Percentiles rank a stretch among this genome's conserved stretches.
Conservation (phyloP, 129 eudicot species). For the Deinandra increscens region DNA sequence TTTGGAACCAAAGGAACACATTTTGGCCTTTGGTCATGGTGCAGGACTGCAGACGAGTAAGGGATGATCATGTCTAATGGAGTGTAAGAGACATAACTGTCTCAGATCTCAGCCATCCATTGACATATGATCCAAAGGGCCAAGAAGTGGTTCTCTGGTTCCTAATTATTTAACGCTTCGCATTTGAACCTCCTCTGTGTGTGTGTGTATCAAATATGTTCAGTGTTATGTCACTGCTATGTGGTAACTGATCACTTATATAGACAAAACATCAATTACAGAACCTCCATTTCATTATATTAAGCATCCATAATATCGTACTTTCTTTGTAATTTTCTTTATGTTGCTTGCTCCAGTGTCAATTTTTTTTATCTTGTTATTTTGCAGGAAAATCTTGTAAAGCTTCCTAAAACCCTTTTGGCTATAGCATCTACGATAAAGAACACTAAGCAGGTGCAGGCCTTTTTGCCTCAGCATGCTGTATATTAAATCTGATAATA, state of each 20-base stretch:
- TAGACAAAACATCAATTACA: background rate
- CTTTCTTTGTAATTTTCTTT: background rate
- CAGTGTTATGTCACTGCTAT: background rate
- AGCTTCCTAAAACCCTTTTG: conserved; percentile 80
- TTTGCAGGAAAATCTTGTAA: conserved; percentile 60
- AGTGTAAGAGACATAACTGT: background rate
- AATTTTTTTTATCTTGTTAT: conserved; percentile 18
- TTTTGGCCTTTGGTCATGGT: background rate
- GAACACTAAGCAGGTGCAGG: conserved; percentile 66
- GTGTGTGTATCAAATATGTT: background rate
- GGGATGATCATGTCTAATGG: background rate
- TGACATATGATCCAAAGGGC: background rate
- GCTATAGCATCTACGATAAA: conserved; percentile 55
- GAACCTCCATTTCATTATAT: background rate
- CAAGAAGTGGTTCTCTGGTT: background rate
- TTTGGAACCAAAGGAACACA: background rate
- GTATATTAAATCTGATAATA: background rate
- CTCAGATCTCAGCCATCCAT: background rate
- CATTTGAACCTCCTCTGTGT: background rate
- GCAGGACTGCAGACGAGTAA: background rate
- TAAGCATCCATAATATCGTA: background rate
- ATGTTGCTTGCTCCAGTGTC: background rate
- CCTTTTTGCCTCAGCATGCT: background rate
- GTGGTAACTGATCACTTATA: background rate
- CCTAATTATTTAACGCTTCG: background rate